Evolutionary conservation across 495 filamentous ascomycete species (phyloP).

Genomic region (Daldinia concentrica): DNA sequence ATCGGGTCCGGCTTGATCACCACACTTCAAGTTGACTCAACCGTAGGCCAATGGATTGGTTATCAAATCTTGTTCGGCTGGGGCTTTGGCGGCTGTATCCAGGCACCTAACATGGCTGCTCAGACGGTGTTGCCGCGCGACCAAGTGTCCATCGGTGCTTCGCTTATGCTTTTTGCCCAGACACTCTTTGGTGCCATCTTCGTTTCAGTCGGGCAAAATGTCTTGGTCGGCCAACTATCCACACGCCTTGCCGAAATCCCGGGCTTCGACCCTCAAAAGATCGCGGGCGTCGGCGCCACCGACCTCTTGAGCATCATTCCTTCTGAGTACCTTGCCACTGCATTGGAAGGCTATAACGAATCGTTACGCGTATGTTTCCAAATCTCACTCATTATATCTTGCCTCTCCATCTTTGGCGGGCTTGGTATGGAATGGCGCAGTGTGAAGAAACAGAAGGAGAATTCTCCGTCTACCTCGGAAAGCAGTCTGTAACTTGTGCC

Average conservation of each 20-base stretch:
- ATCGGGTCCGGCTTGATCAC: conserved; percentile 71
- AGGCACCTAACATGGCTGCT: conserved; percentile 68
- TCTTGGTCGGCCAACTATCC: conserved; percentile 78
- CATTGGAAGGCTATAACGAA: conserved; percentile 75
- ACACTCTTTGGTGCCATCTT: conserved; percentile 78
- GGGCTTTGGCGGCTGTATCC: conserved; percentile 73
- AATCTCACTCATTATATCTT: conserved; percentile 71
- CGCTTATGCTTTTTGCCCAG: conserved; percentile 74
- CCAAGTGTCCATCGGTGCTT: conserved; percentile 74
- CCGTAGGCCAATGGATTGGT: conserved; percentile 68
- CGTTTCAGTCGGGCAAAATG: conserved; percentile 77
- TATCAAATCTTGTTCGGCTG: conserved; percentile 72
- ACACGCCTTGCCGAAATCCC: conserved; percentile 65
- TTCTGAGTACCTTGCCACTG: conserved; percentile 56
- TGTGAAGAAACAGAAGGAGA: conserved; percentile 62
- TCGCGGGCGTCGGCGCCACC: conserved; percentile 74
- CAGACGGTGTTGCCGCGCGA: conserved; percentile 69
- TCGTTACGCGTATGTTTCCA: conserved; percentile 75
- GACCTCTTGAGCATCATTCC: conserved; percentile 63
- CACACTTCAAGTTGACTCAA: conserved; percentile 63
- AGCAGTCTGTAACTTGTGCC: not conserved
- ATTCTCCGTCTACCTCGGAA: not conserved
- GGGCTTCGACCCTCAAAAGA: conserved; percentile 54
- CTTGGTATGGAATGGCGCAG: conserved; percentile 77
- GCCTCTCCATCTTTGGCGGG: conserved; percentile 68